Percentiles rank a stretch among this genome's conserved stretches.
These are phyloP conservation scores for Cladosporium sp. DNA, from an alignment of 2,329 filamentous ascomycete genomes.

Conservation along the genomic window DNA sequence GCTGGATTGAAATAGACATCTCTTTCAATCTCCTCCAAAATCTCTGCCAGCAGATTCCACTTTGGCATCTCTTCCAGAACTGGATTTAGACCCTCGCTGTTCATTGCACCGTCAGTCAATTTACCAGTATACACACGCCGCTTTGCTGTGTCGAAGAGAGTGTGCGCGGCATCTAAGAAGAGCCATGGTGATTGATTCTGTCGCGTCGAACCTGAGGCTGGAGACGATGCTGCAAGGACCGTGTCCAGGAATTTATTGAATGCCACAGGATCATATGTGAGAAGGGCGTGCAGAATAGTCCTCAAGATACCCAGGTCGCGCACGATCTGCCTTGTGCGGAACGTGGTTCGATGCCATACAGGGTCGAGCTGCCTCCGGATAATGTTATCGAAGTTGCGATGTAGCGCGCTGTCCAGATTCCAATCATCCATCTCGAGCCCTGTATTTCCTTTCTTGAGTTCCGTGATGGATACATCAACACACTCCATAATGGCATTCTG, in stretches of 20 bases:
- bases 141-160: slow-evolving; percentile 88
- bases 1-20: slow-evolving; percentile 82
- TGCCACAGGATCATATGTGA: slow-evolving; percentile 85
- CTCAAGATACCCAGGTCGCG: slow-evolving; percentile 82
- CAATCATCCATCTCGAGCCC: slow-evolving; percentile 95
- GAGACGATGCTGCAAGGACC: slow-evolving; percentile 85
- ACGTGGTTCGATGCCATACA: slow-evolving; percentile 95
- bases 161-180: slow-evolving; percentile 91
- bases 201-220: slow-evolving; percentile 80
- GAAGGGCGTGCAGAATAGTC: slow-evolving; percentile 74
- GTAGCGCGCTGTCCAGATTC: slow-evolving; percentile 89
- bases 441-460: slow-evolving; percentile 86
- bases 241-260: slow-evolving; percentile 94
- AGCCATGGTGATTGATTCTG: slow-evolving; percentile 95
- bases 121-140: slow-evolving; percentile 80
- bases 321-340: slow-evolving; percentile 92
- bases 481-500: slow-evolving; percentile 95
- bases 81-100: slow-evolving; percentile 67
- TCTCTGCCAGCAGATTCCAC: slow-evolving; percentile 84
- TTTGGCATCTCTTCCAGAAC: slow-evolving; percentile 94
- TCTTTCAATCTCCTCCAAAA: slow-evolving; percentile 88
- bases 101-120: slow-evolving; percentile 58
- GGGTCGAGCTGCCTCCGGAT: slow-evolving; percentile 89
- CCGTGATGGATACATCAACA: slow-evolving; percentile 89
- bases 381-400: slow-evolving; percentile 88